Evolutionary conservation across 1,139 yeast genomes (phyloP).

Genomic region (Blastobotrys illinoisensis): DNA sequence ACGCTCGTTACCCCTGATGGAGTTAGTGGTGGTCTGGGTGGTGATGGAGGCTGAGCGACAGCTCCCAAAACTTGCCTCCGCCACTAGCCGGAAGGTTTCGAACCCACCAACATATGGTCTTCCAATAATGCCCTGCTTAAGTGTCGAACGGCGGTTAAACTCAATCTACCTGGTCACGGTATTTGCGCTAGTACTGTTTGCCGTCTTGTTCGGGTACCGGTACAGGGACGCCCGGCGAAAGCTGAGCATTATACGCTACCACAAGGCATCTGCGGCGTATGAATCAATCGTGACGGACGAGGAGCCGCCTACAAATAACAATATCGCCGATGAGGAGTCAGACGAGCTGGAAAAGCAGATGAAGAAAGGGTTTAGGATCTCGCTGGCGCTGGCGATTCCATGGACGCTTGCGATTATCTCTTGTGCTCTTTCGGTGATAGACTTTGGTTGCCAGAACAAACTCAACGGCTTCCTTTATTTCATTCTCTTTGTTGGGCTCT

Average conservation of each 20-base stretch:
- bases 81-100: neutral
- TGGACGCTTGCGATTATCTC: conserved; percentile 3
- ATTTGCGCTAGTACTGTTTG: neutral
- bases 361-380: neutral
- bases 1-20: too few species aligned
- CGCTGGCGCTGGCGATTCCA: neutral
- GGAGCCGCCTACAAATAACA: neutral
- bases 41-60: neutral
- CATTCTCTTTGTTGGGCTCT: neutral
- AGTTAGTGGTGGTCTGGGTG: too few species aligned
- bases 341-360: neutral
- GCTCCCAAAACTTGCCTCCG: neutral
- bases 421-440: conserved; percentile 3
- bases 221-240: neutral
- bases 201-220: neutral
- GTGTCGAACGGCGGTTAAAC: neutral
- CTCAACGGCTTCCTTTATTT: conserved; percentile 5
- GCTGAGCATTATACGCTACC: neutral
- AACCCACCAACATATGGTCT: neutral
- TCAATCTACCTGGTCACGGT: neutral
- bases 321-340: neutral
- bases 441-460: conserved; percentile 6
- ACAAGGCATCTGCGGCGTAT: neutral
- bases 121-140: neutral
- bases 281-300: neutral